Evolutionary conservation across 179 eudicot species (phyloP).

Genomic region (Vitellaria paradoxa): DNA sequence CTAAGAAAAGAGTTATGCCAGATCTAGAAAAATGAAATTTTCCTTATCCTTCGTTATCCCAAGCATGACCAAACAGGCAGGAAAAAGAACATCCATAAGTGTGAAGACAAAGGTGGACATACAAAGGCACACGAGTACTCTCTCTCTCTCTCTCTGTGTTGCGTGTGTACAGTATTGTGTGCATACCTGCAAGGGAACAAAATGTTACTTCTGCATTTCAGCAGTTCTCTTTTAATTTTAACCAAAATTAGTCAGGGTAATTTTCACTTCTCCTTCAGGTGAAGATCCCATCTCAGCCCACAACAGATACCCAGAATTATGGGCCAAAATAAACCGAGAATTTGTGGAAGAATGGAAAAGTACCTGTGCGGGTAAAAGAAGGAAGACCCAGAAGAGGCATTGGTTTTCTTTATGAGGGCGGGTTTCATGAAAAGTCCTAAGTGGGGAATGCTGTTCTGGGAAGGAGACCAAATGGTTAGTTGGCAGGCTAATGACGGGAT

Average conservation of each 20-base stretch:
- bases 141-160: too few relatives aligned
- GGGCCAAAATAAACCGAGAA: conserved; percentile 90
- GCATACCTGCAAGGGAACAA: too few relatives aligned
- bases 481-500: conserved; percentile 97
- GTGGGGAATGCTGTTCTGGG: conserved; percentile 99
- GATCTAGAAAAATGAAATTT: too few relatives aligned
- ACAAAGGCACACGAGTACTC: too few relatives aligned
- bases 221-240: too few relatives aligned
- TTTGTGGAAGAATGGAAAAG: conserved; percentile 88
- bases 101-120: too few relatives aligned
- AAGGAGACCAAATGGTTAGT: conserved; percentile 99
- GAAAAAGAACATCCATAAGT: too few relatives aligned
- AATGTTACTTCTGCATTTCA: too few relatives aligned
- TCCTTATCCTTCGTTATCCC: too few relatives aligned
- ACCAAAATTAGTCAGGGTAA: conserved; percentile 1
- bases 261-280: conserved; percentile 41
- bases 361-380: conserved; percentile 34
- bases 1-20: too few relatives aligned
- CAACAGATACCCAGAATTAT: conserved; percentile 89
- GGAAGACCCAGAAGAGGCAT: conserved; percentile 59
- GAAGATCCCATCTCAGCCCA: conserved; percentile 95
- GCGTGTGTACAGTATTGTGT: too few relatives aligned
- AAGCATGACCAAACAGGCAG: too few relatives aligned
- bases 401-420: conserved; percentile 98
- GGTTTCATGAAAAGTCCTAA: conserved; percentile 86